Conservation (phyloP, 306 rosid genomes). For the Fragaria vesca region DNA sequence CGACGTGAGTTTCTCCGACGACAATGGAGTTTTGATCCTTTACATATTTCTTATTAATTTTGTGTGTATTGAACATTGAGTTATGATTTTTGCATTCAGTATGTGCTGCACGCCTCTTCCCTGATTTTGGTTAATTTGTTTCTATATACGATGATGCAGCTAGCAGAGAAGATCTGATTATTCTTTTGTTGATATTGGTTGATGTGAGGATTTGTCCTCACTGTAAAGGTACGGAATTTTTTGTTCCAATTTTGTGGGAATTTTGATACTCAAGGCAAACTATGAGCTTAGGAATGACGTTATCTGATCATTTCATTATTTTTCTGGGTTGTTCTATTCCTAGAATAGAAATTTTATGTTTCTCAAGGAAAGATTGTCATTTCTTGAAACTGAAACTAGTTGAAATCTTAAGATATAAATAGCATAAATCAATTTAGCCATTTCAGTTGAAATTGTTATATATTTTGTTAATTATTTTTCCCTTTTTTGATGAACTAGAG, state of each 20-base stretch:
- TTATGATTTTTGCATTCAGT: not conserved
- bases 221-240: not conserved
- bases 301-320: not conserved
- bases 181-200: constrained; percentile 2
- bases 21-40: not conserved
- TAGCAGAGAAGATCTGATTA: constrained; percentile 5
- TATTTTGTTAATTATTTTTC: not conserved
- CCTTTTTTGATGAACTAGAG: constrained; percentile 31
- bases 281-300: not conserved
- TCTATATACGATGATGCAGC: not conserved
- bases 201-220: constrained; percentile 17
- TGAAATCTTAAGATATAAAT: not conserved
- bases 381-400: constrained; percentile 5
- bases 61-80: not conserved
- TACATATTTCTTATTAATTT: constrained; percentile 6
- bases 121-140: not conserved
- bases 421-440: not conserved
- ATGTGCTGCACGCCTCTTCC: not conserved
- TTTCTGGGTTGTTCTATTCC: not conserved
- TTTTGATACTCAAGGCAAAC: not conserved
- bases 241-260: not conserved
- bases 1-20: constrained; percentile 14
- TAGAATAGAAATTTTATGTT: not conserved
- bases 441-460: not conserved
- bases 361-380: constrained; percentile 18